phyloP scores from a whole-genome alignment of 2,329 filamentous ascomycete species.

The Didymella segeticola region DNA sequence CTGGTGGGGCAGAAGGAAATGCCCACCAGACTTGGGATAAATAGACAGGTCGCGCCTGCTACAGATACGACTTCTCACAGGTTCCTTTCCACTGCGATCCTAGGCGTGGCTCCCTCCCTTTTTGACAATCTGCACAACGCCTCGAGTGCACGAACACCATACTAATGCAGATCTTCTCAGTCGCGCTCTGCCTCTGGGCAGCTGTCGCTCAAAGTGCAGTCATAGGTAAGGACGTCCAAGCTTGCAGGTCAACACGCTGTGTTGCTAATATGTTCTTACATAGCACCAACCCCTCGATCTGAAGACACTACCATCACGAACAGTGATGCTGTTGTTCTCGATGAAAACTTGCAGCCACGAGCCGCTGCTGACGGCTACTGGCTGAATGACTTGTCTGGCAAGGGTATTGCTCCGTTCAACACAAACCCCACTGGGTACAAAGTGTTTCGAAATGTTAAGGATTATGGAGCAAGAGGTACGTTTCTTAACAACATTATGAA shows the following conservation, averaged over 20 bases:
- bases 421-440: constrained; percentile 48
- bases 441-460: constrained; percentile 54
- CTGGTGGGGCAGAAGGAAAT: constrained; percentile 9
- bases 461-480: constrained; percentile 53
- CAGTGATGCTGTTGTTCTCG: constrained; percentile 1
- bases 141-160: neutral
- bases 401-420: constrained; percentile 52
- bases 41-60: constrained; percentile 15
- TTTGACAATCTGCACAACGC: neutral
- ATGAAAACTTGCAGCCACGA: constrained; percentile 6
- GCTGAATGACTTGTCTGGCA: constrained; percentile 52
- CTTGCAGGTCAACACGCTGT: constrained; percentile 1
- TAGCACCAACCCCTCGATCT: constrained; percentile 19
- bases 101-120: neutral
- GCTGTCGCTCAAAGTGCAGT: constrained; percentile 30
- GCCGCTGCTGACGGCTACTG: constrained; percentile 45
- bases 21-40: constrained; percentile 3
- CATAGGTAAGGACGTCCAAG: neutral
- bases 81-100: neutral
- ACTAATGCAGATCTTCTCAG: constrained; percentile 33
- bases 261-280: constrained; percentile 6
- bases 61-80: neutral
- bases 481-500: neutral
- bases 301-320: constrained; percentile 5
- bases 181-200: constrained; percentile 42